These are phyloP conservation scores for Clohesyomyces aquaticus DNA, from an alignment of 495 filamentous ascomycete genomes.

Conservation along the genomic window DNA sequence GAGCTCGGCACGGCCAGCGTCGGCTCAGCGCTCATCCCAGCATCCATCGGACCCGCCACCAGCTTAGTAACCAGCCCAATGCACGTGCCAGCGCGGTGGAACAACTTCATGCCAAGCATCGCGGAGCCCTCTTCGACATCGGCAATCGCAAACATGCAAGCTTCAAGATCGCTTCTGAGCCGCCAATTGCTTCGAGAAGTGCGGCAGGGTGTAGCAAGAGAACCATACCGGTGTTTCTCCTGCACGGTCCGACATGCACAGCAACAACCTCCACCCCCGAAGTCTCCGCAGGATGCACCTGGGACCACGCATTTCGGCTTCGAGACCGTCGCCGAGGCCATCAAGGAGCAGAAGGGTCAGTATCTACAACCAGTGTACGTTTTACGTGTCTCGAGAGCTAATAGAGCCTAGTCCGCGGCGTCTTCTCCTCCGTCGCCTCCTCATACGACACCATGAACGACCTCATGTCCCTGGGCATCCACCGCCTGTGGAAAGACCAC, in stretches of 20 bases:
- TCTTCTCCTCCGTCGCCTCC: slow-evolving; percentile 94
- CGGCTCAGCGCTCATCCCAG: slow-evolving; percentile 33
- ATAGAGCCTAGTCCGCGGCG: slow-evolving; percentile 67
- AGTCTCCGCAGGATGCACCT: slow-evolving; percentile 37
- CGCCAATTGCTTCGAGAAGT: slow-evolving; percentile 31
- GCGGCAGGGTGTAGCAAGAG: slow-evolving; percentile 8
- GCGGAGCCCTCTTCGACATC: slow-evolving; percentile 1
- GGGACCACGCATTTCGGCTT: slow-evolving; percentile 93
- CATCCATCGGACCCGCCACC: too few relatives aligned
- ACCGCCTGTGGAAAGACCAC: slow-evolving; percentile 97
- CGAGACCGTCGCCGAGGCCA: slow-evolving; percentile 77
- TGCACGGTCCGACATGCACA: slow-evolving; percentile 53
- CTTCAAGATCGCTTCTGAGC: slow-evolving; percentile 25
- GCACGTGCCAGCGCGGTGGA: slow-evolving; percentile 29
- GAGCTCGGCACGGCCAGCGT: slow-evolving; percentile 36
- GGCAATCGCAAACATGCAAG: slow-evolving; percentile 27
- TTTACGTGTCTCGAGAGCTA: neutral
- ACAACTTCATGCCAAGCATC: slow-evolving; percentile 28
- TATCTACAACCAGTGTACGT: neutral
- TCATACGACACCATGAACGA: slow-evolving; percentile 98
- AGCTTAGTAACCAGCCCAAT: slow-evolving; percentile 9
- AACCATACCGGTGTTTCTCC: slow-evolving; percentile 59
- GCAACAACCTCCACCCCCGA: slow-evolving; percentile 49
- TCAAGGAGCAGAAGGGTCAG: slow-evolving; percentile 77
- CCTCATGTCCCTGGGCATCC: slow-evolving; percentile 95